phyloP scores from a whole-genome alignment of 2,329 filamentous ascomycete genomes.

The Clonostachys rosea region DNA sequence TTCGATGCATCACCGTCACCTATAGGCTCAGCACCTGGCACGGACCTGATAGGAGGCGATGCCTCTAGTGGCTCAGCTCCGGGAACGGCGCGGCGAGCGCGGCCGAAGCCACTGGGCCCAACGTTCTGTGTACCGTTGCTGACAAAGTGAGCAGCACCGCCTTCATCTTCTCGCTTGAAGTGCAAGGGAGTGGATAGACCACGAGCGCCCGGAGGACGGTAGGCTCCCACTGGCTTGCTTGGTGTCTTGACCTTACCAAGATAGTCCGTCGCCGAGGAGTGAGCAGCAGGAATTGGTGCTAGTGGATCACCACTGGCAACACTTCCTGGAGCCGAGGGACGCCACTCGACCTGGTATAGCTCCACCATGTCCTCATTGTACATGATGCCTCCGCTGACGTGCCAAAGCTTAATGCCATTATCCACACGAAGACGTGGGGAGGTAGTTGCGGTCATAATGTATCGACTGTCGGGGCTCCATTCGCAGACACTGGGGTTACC shows the following conservation, averaged over 20 bases:
- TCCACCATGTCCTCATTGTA: slow-evolving; percentile 95
- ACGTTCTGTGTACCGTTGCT: slow-evolving; percentile 73
- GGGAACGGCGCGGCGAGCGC: slow-evolving; percentile 72
- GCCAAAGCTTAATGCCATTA: slow-evolving; percentile 94
- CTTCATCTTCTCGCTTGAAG: slow-evolving; percentile 97
- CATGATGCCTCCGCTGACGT: slow-evolving; percentile 82
- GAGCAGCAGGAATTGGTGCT: slow-evolving; percentile 68
- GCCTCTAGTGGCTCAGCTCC: slow-evolving; percentile 73
- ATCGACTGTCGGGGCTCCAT: slow-evolving; percentile 94
- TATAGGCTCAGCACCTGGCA: slow-evolving; percentile 58
- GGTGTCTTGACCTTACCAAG: slow-evolving; percentile 87
- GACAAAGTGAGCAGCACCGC: slow-evolving; percentile 78
- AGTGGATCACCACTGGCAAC: slow-evolving; percentile 66
- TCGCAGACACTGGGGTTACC: slow-evolving; percentile 94
- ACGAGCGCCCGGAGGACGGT: slow-evolving; percentile 89
- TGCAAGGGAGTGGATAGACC: slow-evolving; percentile 84
- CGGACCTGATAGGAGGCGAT: slow-evolving; percentile 61
- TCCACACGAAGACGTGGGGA: slow-evolving; percentile 93
- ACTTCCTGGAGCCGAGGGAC: slow-evolving; percentile 63
- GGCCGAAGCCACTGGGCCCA: slow-evolving; percentile 75
- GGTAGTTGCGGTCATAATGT: slow-evolving; percentile 96
- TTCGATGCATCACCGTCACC: slow-evolving; percentile 69
- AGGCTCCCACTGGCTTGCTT: slow-evolving; percentile 94
- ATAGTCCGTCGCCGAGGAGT: slow-evolving; percentile 77
- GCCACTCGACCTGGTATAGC: slow-evolving; percentile 87